Evolutionary conservation across 2,329 filamentous ascomycete species (phyloP), one percentile per base, ranked within the genome.

Genomic region (Clonostachys rosea): DNA sequence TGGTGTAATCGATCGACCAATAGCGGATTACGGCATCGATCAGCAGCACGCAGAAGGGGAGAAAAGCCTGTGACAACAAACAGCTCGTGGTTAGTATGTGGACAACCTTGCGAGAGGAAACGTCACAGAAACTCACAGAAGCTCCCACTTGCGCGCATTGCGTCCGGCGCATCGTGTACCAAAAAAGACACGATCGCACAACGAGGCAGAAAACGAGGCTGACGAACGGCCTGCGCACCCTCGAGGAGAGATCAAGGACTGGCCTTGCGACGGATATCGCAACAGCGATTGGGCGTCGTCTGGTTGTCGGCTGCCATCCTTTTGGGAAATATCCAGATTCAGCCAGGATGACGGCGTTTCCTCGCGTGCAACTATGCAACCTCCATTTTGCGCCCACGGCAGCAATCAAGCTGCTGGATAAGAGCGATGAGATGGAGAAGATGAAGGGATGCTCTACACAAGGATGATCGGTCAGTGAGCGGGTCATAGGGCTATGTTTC

Each of bases 61-160:
- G 55, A 45, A 67, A 62, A 6, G 60, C 54, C 65, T 66, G n/a
- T 11, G 18, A 11, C 33, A 24, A 13, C n/a, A 24, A 10, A 45
- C 8, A 43, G 40, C 43, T 18, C 37, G 30, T 14, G 45, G 14
- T 9, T 12, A 40, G 17, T 47, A 34, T 35, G 30, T 5, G 8
- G 24, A 10, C 24, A 30, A 30, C 24, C 24, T 14, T 40, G n/a
- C n/a, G 2, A 2, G 12, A 6, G 17, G 16, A 7, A 40, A 2
- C 17, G 16, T 30, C 39, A 33, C 10, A 34, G 10, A 8, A 14
- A n/a, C 42, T 12, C 13, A 43, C 40, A 37, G 34, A 40, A 7
- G 35, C 14, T 13, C 46, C 41, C 6, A 16, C 34, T 42, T 42
- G 34, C 9, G 30, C 7, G 34, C 46, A 47, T 34, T 47, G 46